Percentiles rank a stretch among this genome's conserved stretches.
Conservation (phyloP, 352 stramenopile genomes). For the Pythium grandisporangium region DNA sequence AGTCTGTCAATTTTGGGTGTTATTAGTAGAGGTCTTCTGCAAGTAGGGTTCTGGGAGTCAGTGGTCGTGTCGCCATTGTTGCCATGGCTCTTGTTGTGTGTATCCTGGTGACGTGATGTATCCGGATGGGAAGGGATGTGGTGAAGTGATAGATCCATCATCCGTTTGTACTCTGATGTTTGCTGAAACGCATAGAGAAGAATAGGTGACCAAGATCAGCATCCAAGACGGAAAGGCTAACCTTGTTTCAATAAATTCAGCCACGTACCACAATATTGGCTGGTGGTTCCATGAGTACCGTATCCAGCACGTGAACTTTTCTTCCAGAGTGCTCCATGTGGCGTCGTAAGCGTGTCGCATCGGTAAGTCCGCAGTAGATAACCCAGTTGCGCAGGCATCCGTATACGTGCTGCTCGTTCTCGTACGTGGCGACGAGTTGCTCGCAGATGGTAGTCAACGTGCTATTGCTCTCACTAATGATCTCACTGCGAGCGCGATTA, state of each 20-base stretch:
- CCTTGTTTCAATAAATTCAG: too few species aligned
- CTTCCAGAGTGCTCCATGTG: slow-evolving; percentile 48
- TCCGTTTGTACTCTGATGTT: slow-evolving; percentile 9
- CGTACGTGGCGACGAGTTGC: slow-evolving; percentile 47
- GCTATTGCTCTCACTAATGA: slow-evolving; percentile 36
- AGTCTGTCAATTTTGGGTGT: too few species aligned
- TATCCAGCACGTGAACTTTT: slow-evolving; percentile 51
- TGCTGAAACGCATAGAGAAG: too few species aligned
- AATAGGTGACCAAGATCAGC: too few species aligned
- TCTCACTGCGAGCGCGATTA: slow-evolving; percentile 29
- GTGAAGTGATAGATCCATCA: slow-evolving; percentile 14
- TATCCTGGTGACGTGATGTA: neutral
- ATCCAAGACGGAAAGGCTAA: neutral
- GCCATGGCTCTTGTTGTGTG: too few species aligned
- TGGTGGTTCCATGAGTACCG: slow-evolving; percentile 32
- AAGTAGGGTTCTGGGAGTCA: too few species aligned
- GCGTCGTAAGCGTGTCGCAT: slow-evolving; percentile 32
- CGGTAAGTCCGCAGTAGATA: slow-evolving; percentile 28
- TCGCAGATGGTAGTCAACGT: slow-evolving; percentile 49
- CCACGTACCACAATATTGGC: slow-evolving; percentile 34
- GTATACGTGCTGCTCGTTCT: slow-evolving; percentile 68
- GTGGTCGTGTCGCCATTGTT: too few species aligned
- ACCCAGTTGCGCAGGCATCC: slow-evolving; percentile 59
- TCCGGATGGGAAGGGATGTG: slow-evolving; percentile 8
- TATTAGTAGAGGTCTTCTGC: too few species aligned